Base-by-base conservation (phyloP, 192 early-diverging fungal species). In the Podila epigama region DNA sequence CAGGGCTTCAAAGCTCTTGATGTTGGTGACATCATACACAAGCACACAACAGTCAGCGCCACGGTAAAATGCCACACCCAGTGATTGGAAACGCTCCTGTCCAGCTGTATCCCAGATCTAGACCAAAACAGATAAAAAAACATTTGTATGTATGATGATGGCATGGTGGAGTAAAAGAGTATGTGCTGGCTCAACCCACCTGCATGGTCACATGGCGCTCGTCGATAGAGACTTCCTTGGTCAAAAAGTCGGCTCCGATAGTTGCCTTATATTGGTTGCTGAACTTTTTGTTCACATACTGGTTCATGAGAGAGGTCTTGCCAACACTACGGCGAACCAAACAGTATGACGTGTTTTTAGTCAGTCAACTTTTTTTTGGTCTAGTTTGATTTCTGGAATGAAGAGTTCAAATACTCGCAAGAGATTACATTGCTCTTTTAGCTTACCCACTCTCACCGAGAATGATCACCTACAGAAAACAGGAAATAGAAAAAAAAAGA, bases 291-390 rank as follows among this genome's bases (percentile, higher is more conserved):
- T 96, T 96, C 27, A 99, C 95, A 88, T 96, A 99, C 83, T 98
- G 98, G 88, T 99, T 98, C 97, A 99, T 99, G 75, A 99, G 85
- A 33, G 96, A 98, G 31, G 98, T 98, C 78, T 97, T 98, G 53
- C 96, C 95, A 36, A 98, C 96, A 71, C 93, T 92, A 70, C 25
- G 18, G 20, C 28, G 29, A 22, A 37, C 52, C n/a, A 22, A 31
- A 35, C 28, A 60, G 29, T 18, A 27, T 31, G 15, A 29, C 48
- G 34, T n/a, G 11, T 59, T 32, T 1, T 28, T 25, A 25, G 20
- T 54, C 37, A n/a, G 10, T 42, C n/a, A 10, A 8, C 12, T 5
- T n/a, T 28, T 1, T n/a, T 41, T 28, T 35, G 12, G 11, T 53
- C 41, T 40, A 12, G 11, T 54, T 40, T 22, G 34, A 35, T 56